Conservation (phyloP, 2,329 filamentous ascomycete species). For the Claviceps africana region DNA sequence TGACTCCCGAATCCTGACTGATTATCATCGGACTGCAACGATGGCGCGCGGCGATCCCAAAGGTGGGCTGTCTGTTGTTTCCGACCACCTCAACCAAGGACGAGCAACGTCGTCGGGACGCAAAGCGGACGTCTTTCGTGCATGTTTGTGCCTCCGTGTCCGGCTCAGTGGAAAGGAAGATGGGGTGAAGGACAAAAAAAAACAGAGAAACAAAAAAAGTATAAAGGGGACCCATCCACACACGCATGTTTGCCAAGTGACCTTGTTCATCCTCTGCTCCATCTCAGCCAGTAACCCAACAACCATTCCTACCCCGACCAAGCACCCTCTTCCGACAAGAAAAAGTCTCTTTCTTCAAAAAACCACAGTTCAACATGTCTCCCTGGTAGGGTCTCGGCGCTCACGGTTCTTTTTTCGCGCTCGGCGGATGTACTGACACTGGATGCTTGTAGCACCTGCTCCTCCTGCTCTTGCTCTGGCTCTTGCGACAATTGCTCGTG, state of each 20-base stretch:
- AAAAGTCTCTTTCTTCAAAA: neutral
- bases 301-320: neutral
- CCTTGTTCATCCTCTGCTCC: neutral
- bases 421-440: too few species aligned
- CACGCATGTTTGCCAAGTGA: neutral
- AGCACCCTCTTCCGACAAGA: neutral
- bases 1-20: neutral
- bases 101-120: neutral
- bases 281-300: too few species aligned
- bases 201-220: neutral
- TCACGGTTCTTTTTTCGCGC: too few species aligned
- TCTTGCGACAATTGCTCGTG: constrained; percentile 12
- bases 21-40: neutral
- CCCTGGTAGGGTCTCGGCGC: constrained; percentile 6
- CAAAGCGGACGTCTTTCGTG: too few species aligned
- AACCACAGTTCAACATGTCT: constrained; percentile 6
- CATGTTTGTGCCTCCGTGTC: too few species aligned
- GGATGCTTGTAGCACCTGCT: constrained; percentile 8
- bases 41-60: neutral
- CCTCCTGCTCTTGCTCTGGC: constrained; percentile 12
- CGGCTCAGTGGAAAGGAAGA: too few species aligned
- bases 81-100: too few species aligned
- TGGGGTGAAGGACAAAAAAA: too few species aligned
- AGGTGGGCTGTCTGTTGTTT: neutral
- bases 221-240: constrained; percentile 4